These are phyloP conservation scores for Lactarius hatsudake DNA, from an alignment of 768 basidiomycete species.

Conservation along the genomic window DNA sequence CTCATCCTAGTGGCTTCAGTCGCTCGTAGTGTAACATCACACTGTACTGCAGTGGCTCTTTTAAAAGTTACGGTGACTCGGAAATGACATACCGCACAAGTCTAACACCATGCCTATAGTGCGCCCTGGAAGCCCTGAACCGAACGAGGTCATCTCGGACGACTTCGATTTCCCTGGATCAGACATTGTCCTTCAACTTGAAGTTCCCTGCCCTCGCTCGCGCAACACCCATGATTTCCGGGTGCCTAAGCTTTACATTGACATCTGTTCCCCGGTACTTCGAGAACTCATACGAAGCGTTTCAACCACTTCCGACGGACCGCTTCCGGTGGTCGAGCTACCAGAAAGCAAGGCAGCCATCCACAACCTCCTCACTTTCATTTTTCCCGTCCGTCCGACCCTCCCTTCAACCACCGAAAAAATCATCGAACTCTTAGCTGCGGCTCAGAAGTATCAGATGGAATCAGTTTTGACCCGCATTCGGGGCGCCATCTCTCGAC, in stretches of 20 bases:
- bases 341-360: not conserved
- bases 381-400: not conserved
- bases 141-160: not conserved
- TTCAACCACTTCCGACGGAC: not conserved
- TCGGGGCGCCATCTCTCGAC: not conserved
- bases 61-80: not conserved
- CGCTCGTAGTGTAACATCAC: not conserved
- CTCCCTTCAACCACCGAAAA: not conserved
- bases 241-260: slow-evolving; percentile 35
- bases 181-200: not conserved
- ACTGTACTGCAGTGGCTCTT: not conserved
- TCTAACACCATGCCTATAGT: not conserved
- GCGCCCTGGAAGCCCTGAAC: not conserved
- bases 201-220: not conserved
- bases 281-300: not conserved
- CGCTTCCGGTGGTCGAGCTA: not conserved
- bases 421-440: not conserved
- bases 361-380: not conserved
- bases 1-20: not conserved
- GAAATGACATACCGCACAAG: not conserved
- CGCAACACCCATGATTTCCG: not conserved
- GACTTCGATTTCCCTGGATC: not conserved
- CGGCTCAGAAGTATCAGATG: not conserved
- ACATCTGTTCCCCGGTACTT: slow-evolving; percentile 43
- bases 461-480: not conserved